Conservation (phyloP, 2,329 filamentous ascomycete genomes). For the Scedosporium boydii region DNA sequence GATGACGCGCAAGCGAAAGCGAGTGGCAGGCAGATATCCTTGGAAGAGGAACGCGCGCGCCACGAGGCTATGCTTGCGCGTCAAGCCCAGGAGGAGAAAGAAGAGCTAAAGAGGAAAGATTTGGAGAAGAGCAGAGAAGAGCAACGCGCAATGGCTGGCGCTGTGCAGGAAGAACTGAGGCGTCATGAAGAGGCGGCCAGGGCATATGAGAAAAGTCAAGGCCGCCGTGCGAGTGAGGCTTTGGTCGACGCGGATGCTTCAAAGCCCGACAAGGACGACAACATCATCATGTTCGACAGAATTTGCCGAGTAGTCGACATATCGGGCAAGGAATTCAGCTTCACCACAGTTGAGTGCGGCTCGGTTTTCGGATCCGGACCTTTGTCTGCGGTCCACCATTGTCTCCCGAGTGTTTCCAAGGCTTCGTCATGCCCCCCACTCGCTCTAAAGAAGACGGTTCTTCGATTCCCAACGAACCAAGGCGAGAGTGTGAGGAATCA, state of each 20-base stretch:
- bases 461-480: conserved; percentile 50
- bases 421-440: conserved; percentile 45
- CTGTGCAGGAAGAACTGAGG: conserved; percentile 64
- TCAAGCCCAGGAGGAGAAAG: conserved; percentile 46
- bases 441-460: conserved; percentile 60
- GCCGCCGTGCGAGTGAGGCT: conserved; percentile 39
- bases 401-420: conserved; percentile 44
- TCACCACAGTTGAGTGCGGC: conserved; percentile 63
- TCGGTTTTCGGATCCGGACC: conserved; percentile 55
- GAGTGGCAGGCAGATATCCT: conserved; percentile 65
- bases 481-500: conserved; percentile 61
- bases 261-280: conserved; percentile 22
- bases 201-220: conserved; percentile 46
- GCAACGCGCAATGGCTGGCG: conserved; percentile 57
- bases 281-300: conserved; percentile 55
- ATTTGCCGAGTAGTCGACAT: conserved; percentile 53
- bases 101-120: conserved; percentile 42
- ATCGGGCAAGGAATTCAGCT: conserved; percentile 53
- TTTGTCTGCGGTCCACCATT: conserved; percentile 60
- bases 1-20: conserved; percentile 74
- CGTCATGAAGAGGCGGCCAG: conserved; percentile 56
- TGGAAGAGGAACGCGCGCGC: conserved; percentile 79
- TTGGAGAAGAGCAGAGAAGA: conserved; percentile 55
- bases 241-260: conserved; percentile 17
- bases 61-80: conserved; percentile 65